Evolutionary conservation across 1,284 basidiomycete genomes (phyloP).

Genomic region (Pseudozyma hubeiensis): DNA sequence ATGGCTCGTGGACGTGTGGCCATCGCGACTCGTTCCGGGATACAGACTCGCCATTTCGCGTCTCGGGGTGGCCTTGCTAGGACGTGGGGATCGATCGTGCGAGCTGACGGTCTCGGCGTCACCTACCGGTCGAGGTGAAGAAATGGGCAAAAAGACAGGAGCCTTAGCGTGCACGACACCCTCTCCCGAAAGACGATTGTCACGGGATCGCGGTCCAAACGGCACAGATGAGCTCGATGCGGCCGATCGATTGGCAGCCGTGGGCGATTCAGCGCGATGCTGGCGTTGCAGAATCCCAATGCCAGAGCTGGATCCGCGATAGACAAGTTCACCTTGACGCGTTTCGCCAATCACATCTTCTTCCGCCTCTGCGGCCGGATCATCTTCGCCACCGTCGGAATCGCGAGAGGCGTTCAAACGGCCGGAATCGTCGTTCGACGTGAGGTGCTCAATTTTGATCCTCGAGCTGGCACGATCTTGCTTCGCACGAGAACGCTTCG

Average conservation of each 20-base stretch:
- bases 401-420: slow-evolving; percentile 1
- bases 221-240: slow-evolving; percentile 32
- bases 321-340: slow-evolving; percentile 52
- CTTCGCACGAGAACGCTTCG: not conserved
- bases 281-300: slow-evolving; percentile 58
- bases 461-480: slow-evolving; percentile 3
- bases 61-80: slow-evolving; percentile 5
- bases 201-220: slow-evolving; percentile 21
- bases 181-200: slow-evolving; percentile 15
- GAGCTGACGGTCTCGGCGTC: slow-evolving; percentile 36
- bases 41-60: slow-evolving; percentile 22
- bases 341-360: slow-evolving; percentile 52
- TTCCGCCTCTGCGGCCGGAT: slow-evolving; percentile 32
- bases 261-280: slow-evolving; percentile 40
- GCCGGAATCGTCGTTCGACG: slow-evolving; percentile 6
- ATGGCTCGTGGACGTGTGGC: not conserved
- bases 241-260: slow-evolving; percentile 19
- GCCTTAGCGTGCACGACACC: slow-evolving; percentile 6
- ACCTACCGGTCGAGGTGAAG: slow-evolving; percentile 28
- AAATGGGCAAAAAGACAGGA: slow-evolving; percentile 42
- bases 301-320: slow-evolving; percentile 60
- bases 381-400: slow-evolving; percentile 24
- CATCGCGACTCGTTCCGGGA: slow-evolving; percentile 18
- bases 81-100: slow-evolving; percentile 34
- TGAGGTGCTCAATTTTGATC: slow-evolving; percentile 38